Percentiles rank a stretch among this genome's conserved stretches.
Evolutionary conservation across 1,284 basidiomycete species (phyloP).

Genomic region (Pterula multifida): DNA sequence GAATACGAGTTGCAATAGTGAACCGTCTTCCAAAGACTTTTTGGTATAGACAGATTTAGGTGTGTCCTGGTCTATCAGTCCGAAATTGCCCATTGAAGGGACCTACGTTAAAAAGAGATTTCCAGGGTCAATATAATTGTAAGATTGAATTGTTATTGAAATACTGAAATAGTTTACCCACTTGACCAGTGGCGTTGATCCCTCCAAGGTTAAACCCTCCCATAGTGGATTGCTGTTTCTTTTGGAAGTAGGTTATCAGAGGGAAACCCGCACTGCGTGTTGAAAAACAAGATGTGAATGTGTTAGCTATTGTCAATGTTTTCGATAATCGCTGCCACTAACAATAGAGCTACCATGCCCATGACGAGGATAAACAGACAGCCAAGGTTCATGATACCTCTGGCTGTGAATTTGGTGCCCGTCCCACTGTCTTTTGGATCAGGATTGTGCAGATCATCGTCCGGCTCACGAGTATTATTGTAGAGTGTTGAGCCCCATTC

Average conservation of each 20-base stretch:
- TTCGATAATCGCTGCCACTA: constrained; percentile 14
- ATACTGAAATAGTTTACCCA: no score
- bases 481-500: constrained; percentile 40
- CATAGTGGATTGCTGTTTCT: constrained; percentile 18
- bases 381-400: constrained; percentile 55
- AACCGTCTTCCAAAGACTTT: constrained; percentile 34
- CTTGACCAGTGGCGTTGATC: constrained; percentile 54
- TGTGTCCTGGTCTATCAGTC: constrained; percentile 56
- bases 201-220: constrained; percentile 62
- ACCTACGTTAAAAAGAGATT: constrained; percentile 20
- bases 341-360: constrained; percentile 42
- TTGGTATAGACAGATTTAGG: constrained; percentile 40
- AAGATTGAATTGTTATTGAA: constrained; percentile 9
- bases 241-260: constrained; percentile 36
- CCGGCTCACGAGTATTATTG: constrained; percentile 33
- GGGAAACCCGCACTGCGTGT: constrained; percentile 44
- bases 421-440: constrained; percentile 21
- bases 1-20: constrained; percentile 34
- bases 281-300: no score
- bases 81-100: constrained; percentile 41
- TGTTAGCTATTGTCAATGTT: not conserved
- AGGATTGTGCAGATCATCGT: constrained; percentile 48
- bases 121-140: constrained; percentile 8
- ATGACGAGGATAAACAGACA: constrained; percentile 43
- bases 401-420: constrained; percentile 20